phyloP scores from a whole-genome alignment of 2,329 filamentous ascomycete species.

The Neofusicoccum umdonicola region DNA sequence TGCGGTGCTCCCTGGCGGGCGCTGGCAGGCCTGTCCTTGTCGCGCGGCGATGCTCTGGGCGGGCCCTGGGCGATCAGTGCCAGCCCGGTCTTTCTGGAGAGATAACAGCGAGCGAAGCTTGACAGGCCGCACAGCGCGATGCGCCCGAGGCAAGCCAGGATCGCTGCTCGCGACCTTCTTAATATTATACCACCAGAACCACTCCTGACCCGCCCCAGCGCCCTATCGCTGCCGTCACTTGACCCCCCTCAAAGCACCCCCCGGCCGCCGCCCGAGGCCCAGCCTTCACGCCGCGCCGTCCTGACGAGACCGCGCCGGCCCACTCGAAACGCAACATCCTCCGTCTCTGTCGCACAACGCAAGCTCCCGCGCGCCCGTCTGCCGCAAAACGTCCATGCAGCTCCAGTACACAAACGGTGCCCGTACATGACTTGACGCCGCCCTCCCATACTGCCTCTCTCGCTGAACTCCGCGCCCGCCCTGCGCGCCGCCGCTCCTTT shows the following conservation, averaged over 20 bases:
- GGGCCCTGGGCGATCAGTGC: slow-evolving; percentile 12
- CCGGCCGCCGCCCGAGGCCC: slow-evolving; percentile 3
- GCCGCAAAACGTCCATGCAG: slow-evolving; percentile 17
- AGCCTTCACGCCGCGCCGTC: slow-evolving; percentile 1
- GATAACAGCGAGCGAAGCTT: slow-evolving; percentile 15
- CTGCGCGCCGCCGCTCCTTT: slow-evolving; percentile 17
- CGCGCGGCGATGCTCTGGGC: background rate
- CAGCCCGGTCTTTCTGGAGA: slow-evolving; percentile 11
- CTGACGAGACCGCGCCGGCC: slow-evolving; percentile 9
- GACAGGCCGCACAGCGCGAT: slow-evolving; percentile 3
- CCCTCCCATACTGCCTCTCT: background rate
- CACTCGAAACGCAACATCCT: slow-evolving; percentile 14
- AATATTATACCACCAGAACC: slow-evolving; percentile 15
- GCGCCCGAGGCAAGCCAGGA: slow-evolving; percentile 10
- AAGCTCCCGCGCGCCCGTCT: slow-evolving; percentile 15
- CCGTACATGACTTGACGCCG: slow-evolving; percentile 14
- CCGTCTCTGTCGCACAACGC: slow-evolving; percentile 15
- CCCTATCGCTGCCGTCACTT: slow-evolving; percentile 3
- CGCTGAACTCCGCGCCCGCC: background rate
- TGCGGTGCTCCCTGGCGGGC: background rate
- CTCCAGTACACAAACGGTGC: slow-evolving; percentile 7
- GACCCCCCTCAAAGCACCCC: slow-evolving; percentile 5
- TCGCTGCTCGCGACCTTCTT: slow-evolving; percentile 8
- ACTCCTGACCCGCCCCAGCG: slow-evolving; percentile 9
- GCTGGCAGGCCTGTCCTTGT: slow-evolving; percentile 5